phyloP scores from a whole-genome alignment of 495 filamentous ascomycete genomes.

The Friedmanniomyces simplex region DNA sequence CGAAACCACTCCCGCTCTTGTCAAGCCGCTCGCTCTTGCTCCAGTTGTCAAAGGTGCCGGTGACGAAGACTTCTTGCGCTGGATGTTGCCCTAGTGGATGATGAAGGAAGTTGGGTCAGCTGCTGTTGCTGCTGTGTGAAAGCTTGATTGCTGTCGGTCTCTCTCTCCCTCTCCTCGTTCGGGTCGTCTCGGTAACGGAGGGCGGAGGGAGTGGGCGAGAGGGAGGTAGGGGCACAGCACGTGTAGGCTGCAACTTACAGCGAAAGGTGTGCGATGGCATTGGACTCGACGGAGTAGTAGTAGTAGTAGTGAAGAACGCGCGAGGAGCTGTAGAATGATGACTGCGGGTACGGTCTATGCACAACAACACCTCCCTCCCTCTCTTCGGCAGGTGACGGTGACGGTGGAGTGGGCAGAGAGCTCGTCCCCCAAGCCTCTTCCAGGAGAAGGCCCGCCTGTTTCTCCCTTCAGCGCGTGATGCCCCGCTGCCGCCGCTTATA shows the following conservation, averaged over 20 bases:
- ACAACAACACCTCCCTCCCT: background rate
- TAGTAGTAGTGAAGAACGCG: too few species aligned
- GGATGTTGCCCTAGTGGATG: conserved; percentile 1
- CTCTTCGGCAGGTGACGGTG: too few species aligned
- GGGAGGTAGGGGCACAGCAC: background rate
- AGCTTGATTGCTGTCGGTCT: background rate
- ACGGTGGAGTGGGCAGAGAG: too few species aligned
- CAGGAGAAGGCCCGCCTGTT: too few species aligned
- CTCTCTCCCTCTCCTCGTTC: too few species aligned
- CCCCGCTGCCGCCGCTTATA: too few species aligned
- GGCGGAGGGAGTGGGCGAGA: background rate
- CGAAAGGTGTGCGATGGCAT: background rate
- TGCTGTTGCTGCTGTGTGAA: background rate
- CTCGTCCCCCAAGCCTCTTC: too few species aligned
- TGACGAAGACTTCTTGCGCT: conserved; percentile 75
- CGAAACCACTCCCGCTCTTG: conserved; percentile 56
- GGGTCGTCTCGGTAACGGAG: background rate
- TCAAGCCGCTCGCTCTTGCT: conserved; percentile 69
- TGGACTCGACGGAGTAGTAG: background rate
- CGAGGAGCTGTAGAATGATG: too few species aligned
- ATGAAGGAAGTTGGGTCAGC: background rate
- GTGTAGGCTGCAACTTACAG: background rate
- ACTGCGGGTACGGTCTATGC: too few species aligned
- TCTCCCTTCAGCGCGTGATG: too few species aligned
- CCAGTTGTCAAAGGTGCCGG: conserved; percentile 95